These are phyloP conservation scores for Leccinum fuscescens DNA, from an alignment of 1,284 basidiomycete species.

Conservation along the genomic window DNA sequence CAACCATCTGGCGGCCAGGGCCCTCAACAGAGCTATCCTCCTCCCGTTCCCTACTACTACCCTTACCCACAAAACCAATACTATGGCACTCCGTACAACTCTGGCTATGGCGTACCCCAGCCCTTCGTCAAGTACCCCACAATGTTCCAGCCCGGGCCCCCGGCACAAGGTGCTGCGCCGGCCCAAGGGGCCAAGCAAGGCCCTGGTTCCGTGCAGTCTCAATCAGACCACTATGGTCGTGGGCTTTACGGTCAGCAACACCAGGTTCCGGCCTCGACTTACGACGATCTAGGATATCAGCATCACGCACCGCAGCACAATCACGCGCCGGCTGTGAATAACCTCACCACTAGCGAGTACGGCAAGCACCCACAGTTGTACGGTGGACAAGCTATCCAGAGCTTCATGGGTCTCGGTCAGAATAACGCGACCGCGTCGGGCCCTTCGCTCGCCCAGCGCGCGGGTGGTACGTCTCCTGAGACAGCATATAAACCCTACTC, in stretches of 20 bases:
- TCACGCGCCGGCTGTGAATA: slow-evolving; percentile 52
- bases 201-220: slow-evolving; percentile 54
- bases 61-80: slow-evolving; percentile 73
- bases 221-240: slow-evolving; percentile 55
- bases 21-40: slow-evolving; percentile 59
- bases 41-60: slow-evolving; percentile 65
- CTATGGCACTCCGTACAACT: slow-evolving; percentile 69
- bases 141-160: slow-evolving; percentile 67
- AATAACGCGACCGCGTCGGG: slow-evolving; percentile 43
- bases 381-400: slow-evolving; percentile 60
- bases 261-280: slow-evolving; percentile 50
- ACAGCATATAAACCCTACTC: slow-evolving; percentile 72
- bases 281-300: slow-evolving; percentile 66
- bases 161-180: slow-evolving; percentile 59
- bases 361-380: slow-evolving; percentile 61
- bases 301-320: slow-evolving; percentile 52
- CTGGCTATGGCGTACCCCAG: slow-evolving; percentile 65
- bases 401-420: slow-evolving; percentile 67
- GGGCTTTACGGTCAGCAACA: slow-evolving; percentile 64
- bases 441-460: slow-evolving; percentile 45
- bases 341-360: slow-evolving; percentile 57
- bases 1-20: slow-evolving; percentile 58
- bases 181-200: slow-evolving; percentile 63
- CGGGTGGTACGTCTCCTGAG: slow-evolving; percentile 60
- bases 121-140: slow-evolving; percentile 73